Percentiles rank a stretch among this genome's conserved stretches.
Conservation (phyloP, 768 basidiomycete genomes). For the Sistotremastrum niveocremeum region DNA sequence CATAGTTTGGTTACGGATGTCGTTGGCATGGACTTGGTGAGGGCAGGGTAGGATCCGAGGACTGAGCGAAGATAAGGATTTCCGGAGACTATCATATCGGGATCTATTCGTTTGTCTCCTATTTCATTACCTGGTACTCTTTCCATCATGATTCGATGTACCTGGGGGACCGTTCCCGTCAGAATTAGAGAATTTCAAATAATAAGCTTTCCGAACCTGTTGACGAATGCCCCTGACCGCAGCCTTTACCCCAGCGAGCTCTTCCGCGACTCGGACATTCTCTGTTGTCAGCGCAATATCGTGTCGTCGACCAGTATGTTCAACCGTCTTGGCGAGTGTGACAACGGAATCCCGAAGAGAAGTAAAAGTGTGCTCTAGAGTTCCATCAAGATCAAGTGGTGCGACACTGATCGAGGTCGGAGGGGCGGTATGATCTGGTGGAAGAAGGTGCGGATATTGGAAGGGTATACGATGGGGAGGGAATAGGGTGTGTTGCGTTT, state of each 20-base stretch:
- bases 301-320: slow-evolving; percentile 45
- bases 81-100: no score
- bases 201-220: slow-evolving; percentile 37
- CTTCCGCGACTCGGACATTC: slow-evolving; percentile 56
- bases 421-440: slow-evolving; percentile 4
- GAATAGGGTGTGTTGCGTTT: background rate
- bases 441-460: slow-evolving; percentile 2
- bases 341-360: slow-evolving; percentile 48
- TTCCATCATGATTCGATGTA: slow-evolving; percentile 2
- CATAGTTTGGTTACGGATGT: no score
- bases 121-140: background rate
- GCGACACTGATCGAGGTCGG: slow-evolving; percentile 27
- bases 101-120: background rate
- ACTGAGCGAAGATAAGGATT: no score
- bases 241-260: slow-evolving; percentile 53
- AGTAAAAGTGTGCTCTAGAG: slow-evolving; percentile 46
- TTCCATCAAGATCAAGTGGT: slow-evolving; percentile 47
- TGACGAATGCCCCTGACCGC: slow-evolving; percentile 65
- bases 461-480: slow-evolving; percentile 1
- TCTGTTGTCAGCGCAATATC: slow-evolving; percentile 62
- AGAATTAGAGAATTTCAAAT: background rate
- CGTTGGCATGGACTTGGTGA: no score
- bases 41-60: no score
- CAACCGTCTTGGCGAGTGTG: slow-evolving; percentile 43
- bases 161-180: slow-evolving; percentile 1